A percentile compares a stretch with the other conserved stretches of the same genome.
Conservation (phyloP, 192 early-diverging fungal species). For the Gryganskiella cystojenkinii region DNA sequence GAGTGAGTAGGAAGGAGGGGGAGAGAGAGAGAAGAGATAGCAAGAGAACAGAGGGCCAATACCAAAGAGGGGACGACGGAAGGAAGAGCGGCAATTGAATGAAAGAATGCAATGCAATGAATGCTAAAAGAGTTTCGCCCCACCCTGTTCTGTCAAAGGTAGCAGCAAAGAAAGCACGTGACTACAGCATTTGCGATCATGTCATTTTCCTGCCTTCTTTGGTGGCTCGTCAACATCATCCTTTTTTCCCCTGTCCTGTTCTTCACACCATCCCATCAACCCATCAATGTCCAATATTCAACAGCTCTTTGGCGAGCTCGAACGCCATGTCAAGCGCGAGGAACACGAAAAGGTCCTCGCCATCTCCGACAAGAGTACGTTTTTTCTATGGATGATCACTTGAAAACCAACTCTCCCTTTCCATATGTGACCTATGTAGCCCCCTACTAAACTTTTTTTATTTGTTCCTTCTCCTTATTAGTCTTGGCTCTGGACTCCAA, state of each 20-base stretch:
- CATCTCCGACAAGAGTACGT: conserved; percentile 64
- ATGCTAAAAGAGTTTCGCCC: no score
- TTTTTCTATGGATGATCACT: background rate
- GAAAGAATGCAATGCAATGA: no score
- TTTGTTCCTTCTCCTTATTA: background rate
- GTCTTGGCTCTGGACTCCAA: conserved; percentile 58
- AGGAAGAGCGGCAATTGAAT: no score
- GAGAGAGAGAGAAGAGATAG: background rate
- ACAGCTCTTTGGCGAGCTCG: conserved; percentile 66
- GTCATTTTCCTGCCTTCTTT: no score
- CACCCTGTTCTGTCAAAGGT: no score
- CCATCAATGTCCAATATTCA: conserved; percentile 30
- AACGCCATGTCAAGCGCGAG: conserved; percentile 57
- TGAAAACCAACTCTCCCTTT: no score
- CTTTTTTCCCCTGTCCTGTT: background rate
- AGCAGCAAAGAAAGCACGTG: no score
- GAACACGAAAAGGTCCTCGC: conserved; percentile 65
- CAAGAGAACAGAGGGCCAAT: no score
- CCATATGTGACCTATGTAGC: background rate
- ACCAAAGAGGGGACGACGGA: no score
- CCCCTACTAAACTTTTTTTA: background rate
- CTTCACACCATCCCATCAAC: background rate
- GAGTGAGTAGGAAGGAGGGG: background rate
- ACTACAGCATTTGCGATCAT: no score
- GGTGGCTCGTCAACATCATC: background rate